Evolutionary conservation across 345 rosid genomes (phyloP), one percentile per base, ranked within the genome.

Genomic region (Isatis tinctoria): DNA sequence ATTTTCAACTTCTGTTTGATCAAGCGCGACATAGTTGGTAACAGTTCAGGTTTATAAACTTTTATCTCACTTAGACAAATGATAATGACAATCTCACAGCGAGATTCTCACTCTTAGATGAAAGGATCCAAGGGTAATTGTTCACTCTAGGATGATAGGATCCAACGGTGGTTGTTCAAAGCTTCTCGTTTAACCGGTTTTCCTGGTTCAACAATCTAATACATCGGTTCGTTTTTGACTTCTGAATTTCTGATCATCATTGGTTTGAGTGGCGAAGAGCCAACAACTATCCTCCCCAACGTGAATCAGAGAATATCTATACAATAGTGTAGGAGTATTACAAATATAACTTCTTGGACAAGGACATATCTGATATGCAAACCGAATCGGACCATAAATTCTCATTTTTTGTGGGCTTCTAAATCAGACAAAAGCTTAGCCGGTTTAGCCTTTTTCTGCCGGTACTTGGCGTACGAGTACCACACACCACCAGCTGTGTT

Each of bases 401-500:
- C 16, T 79, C 83, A 86, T 77, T 83, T 89, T 4, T 74, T 73
- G 82, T 85, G 89, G 49, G 97, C 91, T 79, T 89, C 97, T 27
- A 87, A 39, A 66, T 88, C 97, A 28, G 83, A 47, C 32, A 77
- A 51, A 40, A 80, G 52, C 83, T 81, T 93, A 24, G 76, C 79
- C 60, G 84, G 79, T 81, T 86, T 89, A 77, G 72, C 82, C 77
- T 72, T 94, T 81, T 84, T 91, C 77, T 90, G 96, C 77, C 67
- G 85, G 75, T 90, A 94, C 83, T 90, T 91, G 67, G 95, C 85
- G 27, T 80, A 87, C 1, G 98, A 91, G 82, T 94, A 94, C 97
- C 98, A 94, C 43, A 94, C 77, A 12, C 98, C 98, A 65, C 98
- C 98, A 26, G 92, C 88, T 28, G 98, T 88, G 82, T 94, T 94